phyloP scores from a whole-genome alignment of 129 eudicot genomes.

The Apium graveolens region DNA sequence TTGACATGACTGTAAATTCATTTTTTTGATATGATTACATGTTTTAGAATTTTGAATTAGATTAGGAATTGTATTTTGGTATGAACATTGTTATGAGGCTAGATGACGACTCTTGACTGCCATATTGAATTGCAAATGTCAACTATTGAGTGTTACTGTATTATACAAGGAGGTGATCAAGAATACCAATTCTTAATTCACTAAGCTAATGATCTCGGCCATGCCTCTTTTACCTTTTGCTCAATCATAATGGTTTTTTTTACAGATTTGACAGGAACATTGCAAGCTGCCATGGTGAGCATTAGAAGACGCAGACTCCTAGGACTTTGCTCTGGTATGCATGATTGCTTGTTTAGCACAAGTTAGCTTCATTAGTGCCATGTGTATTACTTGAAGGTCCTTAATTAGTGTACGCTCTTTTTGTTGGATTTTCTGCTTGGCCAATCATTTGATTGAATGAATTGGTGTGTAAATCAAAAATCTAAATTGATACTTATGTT shows the following conservation, averaged over 20 bases:
- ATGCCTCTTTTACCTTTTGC: neutral
- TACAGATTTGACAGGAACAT: slow-evolving; percentile 13
- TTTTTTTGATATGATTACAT: neutral
- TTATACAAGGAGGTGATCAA: neutral
- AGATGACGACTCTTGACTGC: neutral
- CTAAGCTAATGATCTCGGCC: neutral
- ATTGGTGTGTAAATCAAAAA: neutral
- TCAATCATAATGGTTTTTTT: neutral
- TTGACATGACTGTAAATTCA: neutral
- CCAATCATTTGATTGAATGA: neutral
- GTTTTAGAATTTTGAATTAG: neutral
- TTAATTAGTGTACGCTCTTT: neutral
- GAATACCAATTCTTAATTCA: neutral
- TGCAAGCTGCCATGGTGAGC: slow-evolving; percentile 75
- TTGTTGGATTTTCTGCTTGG: slow-evolving; percentile 5
- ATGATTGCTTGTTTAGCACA: slow-evolving; percentile 4
- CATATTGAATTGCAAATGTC: neutral
- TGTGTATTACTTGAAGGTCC: neutral
- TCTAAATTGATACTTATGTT: neutral
- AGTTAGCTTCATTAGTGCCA: slow-evolving; percentile 1
- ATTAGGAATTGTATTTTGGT: neutral
- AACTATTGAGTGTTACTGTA: neutral
- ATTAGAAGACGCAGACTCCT: slow-evolving; percentile 90
- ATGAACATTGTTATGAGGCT: neutral
- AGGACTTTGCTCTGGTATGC: slow-evolving; percentile 64